Evolutionary conservation across 202 grass and related monocot species (phyloP).

Genomic region (Dendrocalamus latiflorus): DNA sequence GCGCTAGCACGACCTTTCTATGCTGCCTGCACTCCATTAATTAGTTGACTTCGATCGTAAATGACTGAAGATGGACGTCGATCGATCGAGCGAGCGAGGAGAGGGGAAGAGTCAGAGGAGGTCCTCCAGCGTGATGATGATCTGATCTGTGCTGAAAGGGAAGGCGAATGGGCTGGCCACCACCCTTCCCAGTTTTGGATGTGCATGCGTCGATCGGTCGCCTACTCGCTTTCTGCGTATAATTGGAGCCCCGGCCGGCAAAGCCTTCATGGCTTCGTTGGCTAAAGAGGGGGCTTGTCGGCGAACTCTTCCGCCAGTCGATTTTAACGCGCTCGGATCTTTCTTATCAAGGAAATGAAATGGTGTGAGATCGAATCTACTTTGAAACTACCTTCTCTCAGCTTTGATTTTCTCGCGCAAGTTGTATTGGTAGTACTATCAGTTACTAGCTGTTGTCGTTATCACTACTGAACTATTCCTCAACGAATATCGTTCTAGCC

Average conservation of each 20-base stretch:
- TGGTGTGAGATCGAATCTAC: too few relatives aligned
- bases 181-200: constrained; percentile 41
- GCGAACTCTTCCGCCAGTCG: not conserved
- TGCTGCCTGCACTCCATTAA: not conserved
- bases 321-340: not conserved
- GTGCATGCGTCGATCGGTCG: not conserved
- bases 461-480: not conserved
- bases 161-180: constrained; percentile 35
- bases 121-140: not conserved
- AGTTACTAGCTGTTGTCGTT: not conserved
- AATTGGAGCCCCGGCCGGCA: constrained; percentile 35
- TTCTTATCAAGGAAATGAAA: not conserved
- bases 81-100: not conserved
- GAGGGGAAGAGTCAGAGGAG: not conserved
- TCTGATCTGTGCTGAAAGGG: constrained; percentile 40
- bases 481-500: not conserved
- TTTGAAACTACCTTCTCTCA: not conserved
- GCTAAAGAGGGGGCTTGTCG: not conserved
- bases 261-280: constrained; percentile 35
- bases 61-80: not conserved
- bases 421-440: not conserved
- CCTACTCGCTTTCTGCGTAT: constrained; percentile 25
- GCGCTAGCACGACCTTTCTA: not conserved
- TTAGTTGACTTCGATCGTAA: not conserved
- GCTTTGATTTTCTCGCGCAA: not conserved